A percentile compares a stretch with the other conserved stretches of the same genome.
Evolutionary conservation across 257 asterid genomes (phyloP).

Genomic region (Solanum piurae): DNA sequence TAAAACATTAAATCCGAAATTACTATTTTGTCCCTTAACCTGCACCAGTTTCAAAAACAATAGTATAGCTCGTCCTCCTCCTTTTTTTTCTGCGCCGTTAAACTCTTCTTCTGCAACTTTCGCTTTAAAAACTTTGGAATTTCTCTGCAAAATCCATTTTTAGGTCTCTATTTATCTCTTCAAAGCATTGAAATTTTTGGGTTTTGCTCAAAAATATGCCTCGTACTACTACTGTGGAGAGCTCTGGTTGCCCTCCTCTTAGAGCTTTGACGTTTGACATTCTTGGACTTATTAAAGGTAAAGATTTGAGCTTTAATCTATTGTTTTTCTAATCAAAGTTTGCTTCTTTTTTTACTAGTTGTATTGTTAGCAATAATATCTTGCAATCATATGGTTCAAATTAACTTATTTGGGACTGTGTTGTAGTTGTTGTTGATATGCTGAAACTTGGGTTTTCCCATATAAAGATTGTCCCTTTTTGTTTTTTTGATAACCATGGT

Average conservation of each 20-base stretch:
- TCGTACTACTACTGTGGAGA: slow-evolving; percentile 64
- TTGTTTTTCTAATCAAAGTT: neutral
- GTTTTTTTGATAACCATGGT: neutral
- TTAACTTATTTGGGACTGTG: neutral
- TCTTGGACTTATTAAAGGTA: slow-evolving; percentile 89
- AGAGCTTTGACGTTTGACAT: slow-evolving; percentile 71
- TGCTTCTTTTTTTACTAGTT: neutral
- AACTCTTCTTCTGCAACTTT: neutral
- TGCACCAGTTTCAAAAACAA: neutral
- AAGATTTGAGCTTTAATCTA: neutral
- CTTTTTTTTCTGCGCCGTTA: neutral
- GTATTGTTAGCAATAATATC: neutral
- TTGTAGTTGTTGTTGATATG: neutral
- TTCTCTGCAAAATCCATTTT: neutral
- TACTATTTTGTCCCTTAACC: neutral
- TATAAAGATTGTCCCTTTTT: neutral
- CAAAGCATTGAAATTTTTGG: neutral
- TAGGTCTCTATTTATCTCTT: neutral
- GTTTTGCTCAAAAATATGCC: slow-evolving; percentile 33
- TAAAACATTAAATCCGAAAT: neutral
- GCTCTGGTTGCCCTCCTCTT: slow-evolving; percentile 73
- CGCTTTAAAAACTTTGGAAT: neutral
- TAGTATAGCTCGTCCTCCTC: neutral
- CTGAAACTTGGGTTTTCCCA: neutral
- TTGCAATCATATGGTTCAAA: neutral